Percentiles rank a stretch among this genome's conserved stretches.
Conservation (phyloP, 2,329 filamentous ascomycete genomes). For the Neurospora sp. region DNA sequence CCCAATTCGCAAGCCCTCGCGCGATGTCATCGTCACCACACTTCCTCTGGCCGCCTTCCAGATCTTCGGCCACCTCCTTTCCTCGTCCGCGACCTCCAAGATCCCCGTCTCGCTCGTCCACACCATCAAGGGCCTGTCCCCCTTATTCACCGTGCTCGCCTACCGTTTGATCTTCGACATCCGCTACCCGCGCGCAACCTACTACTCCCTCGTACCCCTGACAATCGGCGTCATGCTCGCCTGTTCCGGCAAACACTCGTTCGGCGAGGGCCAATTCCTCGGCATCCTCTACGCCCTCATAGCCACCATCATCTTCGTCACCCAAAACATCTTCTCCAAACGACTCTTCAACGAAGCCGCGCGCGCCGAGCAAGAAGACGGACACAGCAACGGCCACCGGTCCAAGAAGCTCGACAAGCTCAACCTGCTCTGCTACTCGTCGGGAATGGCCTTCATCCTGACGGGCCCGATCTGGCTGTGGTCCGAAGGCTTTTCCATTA, state of each 20-base stretch:
- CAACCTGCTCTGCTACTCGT: slow-evolving; percentile 95
- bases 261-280: slow-evolving; percentile 69
- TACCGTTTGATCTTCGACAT: slow-evolving; percentile 87
- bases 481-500: slow-evolving; percentile 70
- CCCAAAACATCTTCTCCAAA: slow-evolving; percentile 98
- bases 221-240: slow-evolving; percentile 93
- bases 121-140: slow-evolving; percentile 95
- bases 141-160: slow-evolving; percentile 87
- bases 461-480: slow-evolving; percentile 90
- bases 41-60: slow-evolving; percentile 90
- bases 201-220: slow-evolving; percentile 79
- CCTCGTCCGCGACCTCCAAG: slow-evolving; percentile 84
- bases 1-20: slow-evolving; percentile 71
- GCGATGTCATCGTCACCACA: slow-evolving; percentile 75
- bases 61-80: slow-evolving; percentile 85
- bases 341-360: slow-evolving; percentile 93
- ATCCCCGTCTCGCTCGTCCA: slow-evolving; percentile 96
- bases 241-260: slow-evolving; percentile 71
- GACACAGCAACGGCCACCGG: slow-evolving; percentile 36
- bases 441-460: slow-evolving; percentile 78
- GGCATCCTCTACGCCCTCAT: slow-evolving; percentile 84
- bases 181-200: slow-evolving; percentile 77
- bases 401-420: slow-evolving; percentile 88
- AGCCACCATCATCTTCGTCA: slow-evolving; percentile 91
- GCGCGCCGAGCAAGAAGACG: slow-evolving; percentile 64